phyloP scores from a whole-genome alignment of 139 green algal species.

The Haematococcus sp. region DNA sequence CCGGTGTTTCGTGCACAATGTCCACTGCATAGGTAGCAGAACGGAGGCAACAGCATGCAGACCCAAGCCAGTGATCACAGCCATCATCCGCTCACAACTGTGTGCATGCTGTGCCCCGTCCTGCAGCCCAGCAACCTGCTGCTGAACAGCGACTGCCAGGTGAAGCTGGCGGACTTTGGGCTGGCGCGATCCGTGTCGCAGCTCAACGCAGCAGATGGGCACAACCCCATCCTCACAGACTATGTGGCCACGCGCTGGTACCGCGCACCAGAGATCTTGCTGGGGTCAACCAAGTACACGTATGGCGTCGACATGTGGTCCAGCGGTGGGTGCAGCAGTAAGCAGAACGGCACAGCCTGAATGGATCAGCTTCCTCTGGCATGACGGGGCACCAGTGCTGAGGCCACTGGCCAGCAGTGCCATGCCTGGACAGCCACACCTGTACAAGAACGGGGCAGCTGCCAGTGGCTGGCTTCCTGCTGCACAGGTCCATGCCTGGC shows the following conservation, averaged over 20 bases:
- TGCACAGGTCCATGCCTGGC: too few relatives aligned
- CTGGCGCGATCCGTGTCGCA: conserved; percentile 67
- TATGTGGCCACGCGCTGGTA: conserved; percentile 96
- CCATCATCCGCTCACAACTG: background rate
- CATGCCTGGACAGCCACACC: too few relatives aligned
- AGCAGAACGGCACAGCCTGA: background rate
- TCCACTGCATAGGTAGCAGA: too few relatives aligned
- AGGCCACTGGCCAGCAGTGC: too few relatives aligned
- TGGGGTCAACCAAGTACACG: conserved; percentile 93
- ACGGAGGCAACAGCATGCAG: too few relatives aligned
- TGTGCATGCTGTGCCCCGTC: too few relatives aligned
- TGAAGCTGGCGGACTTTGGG: conserved; percentile 98
- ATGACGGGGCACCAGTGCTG: too few relatives aligned
- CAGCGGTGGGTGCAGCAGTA: conserved; percentile 73
- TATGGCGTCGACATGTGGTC: conserved; percentile 98
- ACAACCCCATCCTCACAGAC: conserved; percentile 89
- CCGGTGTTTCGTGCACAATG: too few relatives aligned
- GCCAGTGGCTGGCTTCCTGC: too few relatives aligned
- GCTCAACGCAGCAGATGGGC: conserved; percentile 48
- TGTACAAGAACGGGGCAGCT: too few relatives aligned
- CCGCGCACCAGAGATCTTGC: conserved; percentile 94
- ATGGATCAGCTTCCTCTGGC: background rate
- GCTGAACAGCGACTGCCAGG: conserved; percentile 94
- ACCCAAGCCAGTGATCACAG: background rate
- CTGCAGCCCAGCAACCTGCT: conserved; percentile 94